A percentile compares a stretch with the other conserved stretches of the same genome.
Evolutionary conservation across 345 rosid genomes (phyloP).

Genomic region (Corymbia maculata): DNA sequence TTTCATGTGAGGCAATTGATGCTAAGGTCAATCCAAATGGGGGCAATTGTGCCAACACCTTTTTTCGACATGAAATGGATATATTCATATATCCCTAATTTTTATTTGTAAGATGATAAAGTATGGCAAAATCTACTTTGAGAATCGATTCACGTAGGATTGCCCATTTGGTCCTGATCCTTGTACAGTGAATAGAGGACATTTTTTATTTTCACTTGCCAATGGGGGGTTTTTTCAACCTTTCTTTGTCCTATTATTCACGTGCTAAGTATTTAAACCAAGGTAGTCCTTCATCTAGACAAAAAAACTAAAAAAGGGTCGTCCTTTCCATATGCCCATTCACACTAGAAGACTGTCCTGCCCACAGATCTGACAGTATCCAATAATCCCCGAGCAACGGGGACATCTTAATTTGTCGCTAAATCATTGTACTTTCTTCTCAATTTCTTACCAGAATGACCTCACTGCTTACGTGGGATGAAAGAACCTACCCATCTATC

Average conservation of each 20-base stretch:
- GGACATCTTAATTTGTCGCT: background rate
- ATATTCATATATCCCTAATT: background rate
- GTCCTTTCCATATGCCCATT: too few relatives aligned
- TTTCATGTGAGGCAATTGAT: background rate
- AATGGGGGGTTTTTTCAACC: background rate
- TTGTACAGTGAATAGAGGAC: background rate
- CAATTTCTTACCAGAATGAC: too few relatives aligned
- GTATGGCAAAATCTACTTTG: fast-evolving
- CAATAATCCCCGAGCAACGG: background rate
- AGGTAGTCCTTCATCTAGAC: too few relatives aligned
- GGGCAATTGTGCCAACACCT: background rate
- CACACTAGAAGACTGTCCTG: too few relatives aligned
- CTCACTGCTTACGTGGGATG: too few relatives aligned
- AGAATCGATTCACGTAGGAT: background rate
- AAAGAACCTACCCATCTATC: too few relatives aligned
- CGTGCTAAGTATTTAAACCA: fast-evolving
- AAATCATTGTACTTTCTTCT: too few relatives aligned
- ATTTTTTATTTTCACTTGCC: background rate
- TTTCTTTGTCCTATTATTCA: fast-evolving
- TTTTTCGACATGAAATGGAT: background rate
- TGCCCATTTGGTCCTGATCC: background rate
- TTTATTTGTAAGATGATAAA: background rate
- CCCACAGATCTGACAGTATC: too few relatives aligned
- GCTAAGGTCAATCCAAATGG: background rate
- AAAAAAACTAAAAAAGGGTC: too few relatives aligned